Evolutionary conservation across 345 rosid species (phyloP), one percentile per base, ranked within the genome.

Genomic region (Stellera chamaejasme): DNA sequence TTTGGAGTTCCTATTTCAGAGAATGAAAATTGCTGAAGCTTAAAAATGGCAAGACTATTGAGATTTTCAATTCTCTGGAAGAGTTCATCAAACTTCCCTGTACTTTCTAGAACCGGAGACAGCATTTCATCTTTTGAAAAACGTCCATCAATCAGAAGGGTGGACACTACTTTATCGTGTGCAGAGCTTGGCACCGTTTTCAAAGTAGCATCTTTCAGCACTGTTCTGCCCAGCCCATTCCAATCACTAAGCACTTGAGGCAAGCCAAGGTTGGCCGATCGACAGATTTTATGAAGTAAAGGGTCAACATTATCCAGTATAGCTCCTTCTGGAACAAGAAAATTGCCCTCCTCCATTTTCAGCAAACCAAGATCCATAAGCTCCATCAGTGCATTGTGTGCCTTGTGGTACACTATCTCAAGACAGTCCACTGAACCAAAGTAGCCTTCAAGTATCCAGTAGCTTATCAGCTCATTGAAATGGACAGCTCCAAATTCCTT

Each of bases 371-470:
- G 67, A 46, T 65, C 64, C 32, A 65, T 70, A 52, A 87, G 79
- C 66, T 76, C 63, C 78, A 78, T 83, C 64, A 87, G 58, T 58
- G 78, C 67, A 3, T 3, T 0, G 50, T 82, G 84, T 13, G 82
- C 91, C 0, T 67, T 55, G 11, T 66, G 60, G 52, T 81, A 83
- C 3, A 82, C 81, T 55, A 61, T 51, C 48, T 71, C 72, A 9
- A 82, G 57, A 19, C 62, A 52, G 60, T 65, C 72, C 32, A 56
- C 15, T 27, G 69, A 68, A 69, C 51, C 83, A 45, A 83, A 79
- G 50, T 60, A 79, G 48, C 91, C 88, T 74, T 87, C 88, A 59
- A 87, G 65, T n/a, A 82, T 74, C 91, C 87, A 84, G 11, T 80
- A 73, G 10, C 77, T 49, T 60, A 82, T 78, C 79, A 84, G 61